Percentiles rank a stretch among this genome's conserved stretches.
phyloP scores from a whole-genome alignment of 805 yeast genomes.

The Komagataella pseudopastoris region DNA sequence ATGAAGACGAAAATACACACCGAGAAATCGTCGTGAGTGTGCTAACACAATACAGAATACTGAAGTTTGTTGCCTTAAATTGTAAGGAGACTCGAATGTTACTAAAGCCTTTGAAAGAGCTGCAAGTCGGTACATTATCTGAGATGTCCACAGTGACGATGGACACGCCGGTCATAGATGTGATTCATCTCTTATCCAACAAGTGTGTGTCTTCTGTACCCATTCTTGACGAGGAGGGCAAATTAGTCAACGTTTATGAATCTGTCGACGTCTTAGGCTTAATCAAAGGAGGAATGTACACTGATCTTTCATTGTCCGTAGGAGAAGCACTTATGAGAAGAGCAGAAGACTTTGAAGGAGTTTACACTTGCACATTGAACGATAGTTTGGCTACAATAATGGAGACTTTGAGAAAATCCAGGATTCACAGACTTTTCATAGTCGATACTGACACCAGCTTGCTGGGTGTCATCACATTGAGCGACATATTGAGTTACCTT shows the following conservation, averaged over 20 bases:
- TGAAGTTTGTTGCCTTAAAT: conserved; percentile 90
- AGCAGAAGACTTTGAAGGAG: conserved; percentile 95
- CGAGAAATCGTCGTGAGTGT: conserved; percentile 93
- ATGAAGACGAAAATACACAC: conserved; percentile 82
- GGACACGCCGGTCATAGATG: conserved; percentile 90
- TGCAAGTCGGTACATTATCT: conserved; percentile 45
- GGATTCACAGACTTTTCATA: conserved; percentile 84
- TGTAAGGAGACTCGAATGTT: conserved; percentile 88
- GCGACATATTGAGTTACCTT: conserved; percentile 81
- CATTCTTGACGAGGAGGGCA: conserved; percentile 63
- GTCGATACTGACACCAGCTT: conserved; percentile 75
- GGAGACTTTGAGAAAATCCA: conserved; percentile 84
- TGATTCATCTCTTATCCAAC: conserved; percentile 66
- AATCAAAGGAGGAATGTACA: conserved; percentile 88
- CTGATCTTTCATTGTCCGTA: conserved; percentile 79
- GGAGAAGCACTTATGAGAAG: conserved; percentile 93
- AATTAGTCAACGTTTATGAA: conserved; percentile 81
- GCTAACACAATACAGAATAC: conserved; percentile 87
- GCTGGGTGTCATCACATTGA: conserved; percentile 75
- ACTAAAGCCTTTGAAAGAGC: conserved; percentile 57
- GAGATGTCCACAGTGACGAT: conserved; percentile 68
- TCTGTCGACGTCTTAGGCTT: conserved; percentile 89
- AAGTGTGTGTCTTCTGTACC: conserved; percentile 89
- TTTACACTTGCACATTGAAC: conserved; percentile 81
- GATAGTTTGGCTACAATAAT: conserved; percentile 81